A percentile compares a stretch with the other conserved stretches of the same genome.
These are phyloP conservation scores for Monosporascus sp. DNA, from an alignment of 2,329 filamentous ascomycete genomes.

Conservation along the genomic window DNA sequence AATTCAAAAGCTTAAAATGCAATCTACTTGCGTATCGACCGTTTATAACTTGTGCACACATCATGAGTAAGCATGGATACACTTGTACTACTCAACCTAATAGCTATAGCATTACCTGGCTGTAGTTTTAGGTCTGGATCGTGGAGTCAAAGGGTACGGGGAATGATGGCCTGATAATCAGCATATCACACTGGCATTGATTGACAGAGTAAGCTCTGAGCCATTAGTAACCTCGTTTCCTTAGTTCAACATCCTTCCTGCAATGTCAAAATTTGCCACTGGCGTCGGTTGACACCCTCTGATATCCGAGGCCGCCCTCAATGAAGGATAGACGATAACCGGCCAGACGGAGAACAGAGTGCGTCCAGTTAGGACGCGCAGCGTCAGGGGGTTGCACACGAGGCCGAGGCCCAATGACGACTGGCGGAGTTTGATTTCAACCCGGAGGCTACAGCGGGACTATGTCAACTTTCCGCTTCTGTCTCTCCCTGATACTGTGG, in stretches of 20 bases:
- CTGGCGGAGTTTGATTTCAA: constrained; percentile 36
- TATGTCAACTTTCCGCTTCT: neutral
- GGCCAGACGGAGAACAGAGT: constrained; percentile 31
- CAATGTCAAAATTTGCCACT: constrained; percentile 20
- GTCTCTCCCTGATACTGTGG: neutral
- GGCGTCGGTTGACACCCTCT: constrained; percentile 19
- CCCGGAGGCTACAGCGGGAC: constrained; percentile 31
- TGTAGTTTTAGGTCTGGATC: too few relatives aligned
- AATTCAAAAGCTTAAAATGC: too few relatives aligned
- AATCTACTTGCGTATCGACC: too few relatives aligned
- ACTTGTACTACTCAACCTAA: too few relatives aligned
- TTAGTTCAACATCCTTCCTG: constrained; percentile 27
- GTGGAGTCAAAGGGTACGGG: too few relatives aligned
- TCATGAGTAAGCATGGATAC: too few relatives aligned
- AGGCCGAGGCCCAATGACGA: constrained; percentile 39
- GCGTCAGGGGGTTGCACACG: constrained; percentile 36
- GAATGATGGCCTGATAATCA: too few relatives aligned
- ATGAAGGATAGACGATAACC: constrained; percentile 40
- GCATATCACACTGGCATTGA: too few relatives aligned
- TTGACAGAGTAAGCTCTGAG: too few relatives aligned
- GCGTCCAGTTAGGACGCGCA: constrained; percentile 30
- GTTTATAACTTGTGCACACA: too few relatives aligned
- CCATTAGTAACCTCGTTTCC: constrained; percentile 8
- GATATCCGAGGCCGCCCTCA: constrained; percentile 42
- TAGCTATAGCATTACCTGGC: too few relatives aligned